A percentile compares a stretch with the other conserved stretches of the same genome.
phyloP scores from a whole-genome alignment of 1,139 yeast species.

The Candida labiduridarum region DNA sequence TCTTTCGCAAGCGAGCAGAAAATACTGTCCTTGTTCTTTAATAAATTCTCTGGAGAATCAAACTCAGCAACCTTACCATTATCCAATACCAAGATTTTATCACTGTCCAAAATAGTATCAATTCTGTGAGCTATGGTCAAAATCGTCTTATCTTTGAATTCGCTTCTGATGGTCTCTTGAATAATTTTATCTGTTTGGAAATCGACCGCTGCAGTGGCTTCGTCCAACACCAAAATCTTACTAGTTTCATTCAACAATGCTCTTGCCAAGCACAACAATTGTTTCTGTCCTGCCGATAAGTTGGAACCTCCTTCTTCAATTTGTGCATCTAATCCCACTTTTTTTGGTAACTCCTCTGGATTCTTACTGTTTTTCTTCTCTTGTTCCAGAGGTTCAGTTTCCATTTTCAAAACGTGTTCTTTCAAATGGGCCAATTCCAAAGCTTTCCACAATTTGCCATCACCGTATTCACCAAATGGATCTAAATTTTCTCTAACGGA shows the following conservation, averaged over 20 bases:
- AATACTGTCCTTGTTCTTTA: slow-evolving; percentile 24
- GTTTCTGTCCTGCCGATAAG: slow-evolving; percentile 78
- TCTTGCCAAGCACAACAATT: slow-evolving; percentile 73
- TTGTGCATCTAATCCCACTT: slow-evolving; percentile 39
- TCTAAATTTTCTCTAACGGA: slow-evolving; percentile 62
- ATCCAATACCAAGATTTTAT: slow-evolving; percentile 69
- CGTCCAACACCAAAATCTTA: slow-evolving; percentile 70
- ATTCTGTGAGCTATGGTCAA: slow-evolving; percentile 83
- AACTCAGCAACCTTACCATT: slow-evolving; percentile 71
- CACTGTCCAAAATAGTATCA: slow-evolving; percentile 81
- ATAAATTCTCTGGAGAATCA: slow-evolving; percentile 47
- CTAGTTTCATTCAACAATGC: slow-evolving; percentile 62
- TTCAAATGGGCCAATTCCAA: slow-evolving; percentile 56
- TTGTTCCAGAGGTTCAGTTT: slow-evolving; percentile 25
- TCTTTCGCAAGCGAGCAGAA: slow-evolving; percentile 37
- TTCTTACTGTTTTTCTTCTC: slow-evolving; percentile 23
- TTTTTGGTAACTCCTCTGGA: slow-evolving; percentile 27
- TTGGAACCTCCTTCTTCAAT: slow-evolving; percentile 74
- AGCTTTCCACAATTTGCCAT: slow-evolving; percentile 57
- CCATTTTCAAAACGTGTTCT: slow-evolving; percentile 40
- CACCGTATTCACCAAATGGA: slow-evolving; percentile 54
- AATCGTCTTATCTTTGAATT: slow-evolving; percentile 68
- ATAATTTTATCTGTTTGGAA: slow-evolving; percentile 76
- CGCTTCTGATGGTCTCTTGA: slow-evolving; percentile 70
- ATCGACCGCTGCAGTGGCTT: slow-evolving; percentile 88